Evolutionary conservation across 768 basidiomycete species (phyloP).

Genomic region (Lactarius deliciosus): DNA sequence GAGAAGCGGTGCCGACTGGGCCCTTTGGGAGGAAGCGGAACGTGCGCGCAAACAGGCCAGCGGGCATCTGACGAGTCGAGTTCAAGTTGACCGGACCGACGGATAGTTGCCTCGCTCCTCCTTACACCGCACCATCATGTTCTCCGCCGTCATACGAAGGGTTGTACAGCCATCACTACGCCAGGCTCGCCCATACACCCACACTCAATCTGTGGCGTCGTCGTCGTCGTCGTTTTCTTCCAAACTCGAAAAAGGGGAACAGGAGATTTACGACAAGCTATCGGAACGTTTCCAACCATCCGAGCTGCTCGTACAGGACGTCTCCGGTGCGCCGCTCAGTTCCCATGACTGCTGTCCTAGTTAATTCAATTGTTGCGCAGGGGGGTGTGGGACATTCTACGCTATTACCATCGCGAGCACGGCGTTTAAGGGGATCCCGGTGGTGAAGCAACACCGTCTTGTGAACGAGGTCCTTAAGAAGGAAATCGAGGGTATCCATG

Average conservation of each 20-base stretch:
- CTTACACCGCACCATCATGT: constrained; percentile 27
- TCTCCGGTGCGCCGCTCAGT: constrained; percentile 72
- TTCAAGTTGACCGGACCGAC: background rate
- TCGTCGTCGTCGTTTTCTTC: constrained; percentile 15
- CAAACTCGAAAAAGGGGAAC: constrained; percentile 59
- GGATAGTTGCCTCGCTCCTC: background rate
- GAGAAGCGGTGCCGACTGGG: no score
- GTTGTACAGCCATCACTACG: constrained; percentile 26
- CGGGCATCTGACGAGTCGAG: background rate
- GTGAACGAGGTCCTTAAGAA: constrained; percentile 84
- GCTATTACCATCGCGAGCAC: constrained; percentile 84
- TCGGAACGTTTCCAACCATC: constrained; percentile 73
- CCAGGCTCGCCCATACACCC: constrained; percentile 28
- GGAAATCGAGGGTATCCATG: constrained; percentile 91
- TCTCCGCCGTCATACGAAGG: constrained; percentile 32
- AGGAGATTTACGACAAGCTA: constrained; percentile 69
- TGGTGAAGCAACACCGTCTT: constrained; percentile 90
- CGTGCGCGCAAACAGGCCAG: background rate
- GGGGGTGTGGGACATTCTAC: constrained; percentile 97
- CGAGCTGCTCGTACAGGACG: constrained; percentile 83
- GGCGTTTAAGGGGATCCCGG: constrained; percentile 82
- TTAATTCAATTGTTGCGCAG: constrained; percentile 41
- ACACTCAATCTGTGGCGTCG: constrained; percentile 18
- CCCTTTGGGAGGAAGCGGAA: background rate
- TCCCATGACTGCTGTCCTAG: constrained; percentile 6